phyloP scores from a whole-genome alignment of 176 grass and related monocot genomes.

The Triticum monococcum region DNA sequence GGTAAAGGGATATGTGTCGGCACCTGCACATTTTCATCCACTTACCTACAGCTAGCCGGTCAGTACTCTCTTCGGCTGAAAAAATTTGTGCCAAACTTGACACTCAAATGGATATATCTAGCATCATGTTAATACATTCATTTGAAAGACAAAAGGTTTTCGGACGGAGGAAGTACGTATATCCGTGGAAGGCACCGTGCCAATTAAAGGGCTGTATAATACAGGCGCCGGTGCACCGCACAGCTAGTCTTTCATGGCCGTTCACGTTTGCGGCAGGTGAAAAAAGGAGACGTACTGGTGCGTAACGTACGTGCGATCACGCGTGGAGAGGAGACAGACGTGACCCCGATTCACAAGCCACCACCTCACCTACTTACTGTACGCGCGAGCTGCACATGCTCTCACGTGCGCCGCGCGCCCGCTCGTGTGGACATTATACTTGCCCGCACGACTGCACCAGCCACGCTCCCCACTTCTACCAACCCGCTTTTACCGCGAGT shows the following conservation, averaged over 20 bases:
- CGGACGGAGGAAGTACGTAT: background rate
- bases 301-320: background rate
- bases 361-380: background rate
- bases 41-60: no score
- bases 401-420: slow-evolving; percentile 1
- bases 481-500: background rate
- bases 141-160: no score
- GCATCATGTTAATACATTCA: no score
- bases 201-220: background rate
- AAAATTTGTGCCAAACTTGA: no score
- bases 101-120: no score
- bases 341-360: background rate
- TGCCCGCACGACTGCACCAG: background rate
- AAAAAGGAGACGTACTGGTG: background rate
- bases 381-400: background rate
- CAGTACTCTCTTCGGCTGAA: no score
- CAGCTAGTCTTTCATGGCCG: background rate
- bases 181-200: background rate
- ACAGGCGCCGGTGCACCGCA: background rate
- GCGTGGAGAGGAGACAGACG: background rate
- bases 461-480: background rate
- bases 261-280: background rate
- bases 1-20: no score
- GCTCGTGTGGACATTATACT: slow-evolving; percentile 5
- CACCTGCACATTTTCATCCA: no score